Conservation (phyloP, 1,139 yeast species). For the Candida smagusa region DNA sequence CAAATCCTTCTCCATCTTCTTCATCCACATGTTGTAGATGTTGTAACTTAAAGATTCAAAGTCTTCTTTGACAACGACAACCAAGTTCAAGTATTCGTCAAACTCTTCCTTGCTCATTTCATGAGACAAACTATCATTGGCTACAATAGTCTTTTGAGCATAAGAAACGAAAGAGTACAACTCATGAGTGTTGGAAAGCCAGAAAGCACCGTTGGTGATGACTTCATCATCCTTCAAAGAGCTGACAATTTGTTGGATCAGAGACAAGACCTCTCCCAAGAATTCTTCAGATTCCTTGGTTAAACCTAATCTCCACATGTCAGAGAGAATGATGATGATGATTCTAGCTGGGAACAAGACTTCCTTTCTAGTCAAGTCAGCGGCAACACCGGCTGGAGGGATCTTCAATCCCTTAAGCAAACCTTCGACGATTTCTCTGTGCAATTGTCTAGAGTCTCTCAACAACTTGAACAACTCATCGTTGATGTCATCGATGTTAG, state of each 20-base stretch:
- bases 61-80: conserved; percentile 90
- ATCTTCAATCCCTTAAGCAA: conserved; percentile 83
- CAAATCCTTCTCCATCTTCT: conserved; percentile 85
- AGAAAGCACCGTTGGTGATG: conserved; percentile 91
- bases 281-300: conserved; percentile 91
- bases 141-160: conserved; percentile 86
- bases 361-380: conserved; percentile 82
- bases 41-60: conserved; percentile 90
- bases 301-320: conserved; percentile 97
- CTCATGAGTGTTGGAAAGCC: conserved; percentile 97
- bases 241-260: conserved; percentile 78
- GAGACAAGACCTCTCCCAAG: conserved; percentile 83
- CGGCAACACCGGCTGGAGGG: conserved; percentile 81
- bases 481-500: conserved; percentile 64
- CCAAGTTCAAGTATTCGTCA: conserved; percentile 84
- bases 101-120: conserved; percentile 92
- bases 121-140: conserved; percentile 72
- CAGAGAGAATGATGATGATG: conserved; percentile 85
- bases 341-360: conserved; percentile 96
- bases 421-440: conserved; percentile 85
- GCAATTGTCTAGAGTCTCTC: conserved; percentile 76
- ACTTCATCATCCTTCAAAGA: conserved; percentile 78
- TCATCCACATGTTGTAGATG: conserved; percentile 97
- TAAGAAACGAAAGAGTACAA: conserved; percentile 90
- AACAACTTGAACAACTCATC: conserved; percentile 70